phyloP scores from a whole-genome alignment of 345 rosid genomes.

The Nephelium lappaceum region DNA sequence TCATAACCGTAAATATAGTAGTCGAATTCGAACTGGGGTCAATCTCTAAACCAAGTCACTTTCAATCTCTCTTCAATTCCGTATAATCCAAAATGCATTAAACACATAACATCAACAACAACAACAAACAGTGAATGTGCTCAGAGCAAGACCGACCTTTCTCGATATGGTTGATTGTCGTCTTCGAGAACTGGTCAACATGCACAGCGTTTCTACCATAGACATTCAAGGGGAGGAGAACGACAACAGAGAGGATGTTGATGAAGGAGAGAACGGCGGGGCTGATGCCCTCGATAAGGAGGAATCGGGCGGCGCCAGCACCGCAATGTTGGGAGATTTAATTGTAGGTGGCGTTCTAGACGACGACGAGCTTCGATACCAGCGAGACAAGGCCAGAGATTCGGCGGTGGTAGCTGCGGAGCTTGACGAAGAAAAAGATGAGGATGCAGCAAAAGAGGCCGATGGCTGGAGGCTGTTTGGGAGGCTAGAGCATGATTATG shows the following conservation, averaged over 20 bases:
- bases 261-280: conserved; percentile 54
- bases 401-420: conserved; percentile 89
- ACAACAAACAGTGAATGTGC: conserved; percentile 78
- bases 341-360: conserved; percentile 83
- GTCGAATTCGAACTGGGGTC: conserved; percentile 63
- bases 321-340: conserved; percentile 96
- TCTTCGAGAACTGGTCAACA: conserved; percentile 78
- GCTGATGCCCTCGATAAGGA: conserved; percentile 90
- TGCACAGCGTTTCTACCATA: conserved; percentile 72
- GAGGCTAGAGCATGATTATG: conserved; percentile 47
- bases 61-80: conserved; percentile 66
- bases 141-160: conserved; percentile 84
- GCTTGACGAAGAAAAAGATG: conserved; percentile 88
- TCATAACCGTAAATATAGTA: conserved; percentile 80
- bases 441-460: conserved; percentile 81
- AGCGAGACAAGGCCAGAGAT: conserved; percentile 81
- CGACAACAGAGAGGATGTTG: conserved; percentile 54
- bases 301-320: conserved; percentile 93
- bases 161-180: conserved; percentile 74
- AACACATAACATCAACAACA: conserved; percentile 45
- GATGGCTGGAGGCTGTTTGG: conserved; percentile 70
- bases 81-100: conserved; percentile 74
- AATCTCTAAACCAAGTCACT: conserved; percentile 86
- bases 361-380: conserved; percentile 77
- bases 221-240: conserved; percentile 76